Conservation (phyloP, 2,329 filamentous ascomycete species). For the Colletotrichum tanaceti region DNA sequence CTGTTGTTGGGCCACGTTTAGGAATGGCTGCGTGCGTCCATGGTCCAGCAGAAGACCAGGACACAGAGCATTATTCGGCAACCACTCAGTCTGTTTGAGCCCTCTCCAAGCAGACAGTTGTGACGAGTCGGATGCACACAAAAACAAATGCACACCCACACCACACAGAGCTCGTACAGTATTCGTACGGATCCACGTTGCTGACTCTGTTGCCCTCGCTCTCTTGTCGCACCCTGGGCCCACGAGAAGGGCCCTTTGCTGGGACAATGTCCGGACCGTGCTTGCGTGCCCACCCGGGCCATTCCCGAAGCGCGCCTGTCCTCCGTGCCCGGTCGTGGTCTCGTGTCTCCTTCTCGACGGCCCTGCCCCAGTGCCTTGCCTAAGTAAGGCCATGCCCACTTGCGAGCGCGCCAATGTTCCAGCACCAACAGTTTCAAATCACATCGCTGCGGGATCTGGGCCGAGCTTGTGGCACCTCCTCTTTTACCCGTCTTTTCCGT, state of each 20-base stretch:
- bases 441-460: constrained; percentile 39
- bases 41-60: neutral
- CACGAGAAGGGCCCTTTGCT: constrained; percentile 31
- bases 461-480: constrained; percentile 38
- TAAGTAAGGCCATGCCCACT: constrained; percentile 16
- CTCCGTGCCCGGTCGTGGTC: constrained; percentile 36
- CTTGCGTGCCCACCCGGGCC: constrained; percentile 21
- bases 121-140: constrained; percentile 40
- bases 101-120: constrained; percentile 27
- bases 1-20: constrained; percentile 33
- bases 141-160: constrained; percentile 38
- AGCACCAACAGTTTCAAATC: constrained; percentile 41
- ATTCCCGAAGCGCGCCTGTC: constrained; percentile 36
- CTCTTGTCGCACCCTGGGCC: too few species aligned
- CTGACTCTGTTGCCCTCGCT: constrained; percentile 36
- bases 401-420: constrained; percentile 28
- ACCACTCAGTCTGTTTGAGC: constrained; percentile 30
- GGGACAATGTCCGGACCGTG: constrained; percentile 31
- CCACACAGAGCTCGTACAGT: constrained; percentile 34
- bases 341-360: constrained; percentile 31
- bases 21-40: constrained; percentile 24
- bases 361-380: constrained; percentile 3
- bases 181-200: constrained; percentile 5
- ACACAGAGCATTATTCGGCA: constrained; percentile 8
- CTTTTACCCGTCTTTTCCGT: constrained; percentile 38